Base-by-base conservation (phyloP, 345 rosid species). In the Citropsis articulata region DNA sequence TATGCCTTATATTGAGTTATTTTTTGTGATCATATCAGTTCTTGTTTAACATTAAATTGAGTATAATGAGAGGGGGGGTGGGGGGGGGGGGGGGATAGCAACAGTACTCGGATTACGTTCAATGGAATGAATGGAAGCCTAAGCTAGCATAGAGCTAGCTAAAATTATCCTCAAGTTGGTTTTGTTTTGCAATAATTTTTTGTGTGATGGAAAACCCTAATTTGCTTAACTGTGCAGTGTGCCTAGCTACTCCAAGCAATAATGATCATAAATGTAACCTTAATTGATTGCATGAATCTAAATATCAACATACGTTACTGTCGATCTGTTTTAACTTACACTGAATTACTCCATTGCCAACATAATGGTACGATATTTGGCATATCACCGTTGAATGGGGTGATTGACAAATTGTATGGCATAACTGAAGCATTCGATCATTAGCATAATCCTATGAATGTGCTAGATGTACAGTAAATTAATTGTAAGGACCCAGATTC, bases 131-230 rank as follows among this genome's bases (percentile, higher is more conserved):
- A 64, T 31, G 8, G 24, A 64, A 64, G 4, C 28, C 7, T 5
- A 50, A 50, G 56, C 21, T 50, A 18, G 10, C 40, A n/a, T 36
- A 35, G 0, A 13, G 25, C 3, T 45, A 16, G 60, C 22, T 69
- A 10, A 6, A 22, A 19, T 69, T 69, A n/a, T 53, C 40, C 38
- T 18, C 63, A 31, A 4, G 71, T n/a, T 53, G 24, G 27, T 25
- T 33, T 33, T 73, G 73, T 13, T 69, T 24, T 50, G 40, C 19
- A 66, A 40, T 28, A 57, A 53, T 72, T 64, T 55, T 79, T 19
- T 3, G n/a, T 64, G 27, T 27, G 19, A 45, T n/a, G 25, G 48
- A 77, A 36, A 80, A 66, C 78, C 82, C 80, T 84, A 81, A 69
- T 71, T 66, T 71, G 73, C 53, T 45, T 77, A 30, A 25, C 50